These are phyloP conservation scores for Peniophora sp. DNA, from an alignment of 1,284 basidiomycete genomes.

Conservation along the genomic window DNA sequence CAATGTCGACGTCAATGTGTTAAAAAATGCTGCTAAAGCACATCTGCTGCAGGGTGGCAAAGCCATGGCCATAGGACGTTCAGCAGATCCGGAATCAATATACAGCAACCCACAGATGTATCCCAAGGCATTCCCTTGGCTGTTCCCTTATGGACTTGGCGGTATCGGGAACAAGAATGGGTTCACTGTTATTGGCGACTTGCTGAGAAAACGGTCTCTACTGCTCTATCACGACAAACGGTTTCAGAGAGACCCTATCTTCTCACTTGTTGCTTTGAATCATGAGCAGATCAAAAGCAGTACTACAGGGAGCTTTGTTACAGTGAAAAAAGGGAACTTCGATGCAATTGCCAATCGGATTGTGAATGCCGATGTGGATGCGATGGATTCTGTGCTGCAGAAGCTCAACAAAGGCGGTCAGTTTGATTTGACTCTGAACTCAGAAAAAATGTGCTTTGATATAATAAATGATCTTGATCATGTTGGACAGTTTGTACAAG, in stretches of 20 bases:
- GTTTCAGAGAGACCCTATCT: slow-evolving; percentile 10
- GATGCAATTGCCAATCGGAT: background rate
- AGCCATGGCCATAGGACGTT: slow-evolving; percentile 15
- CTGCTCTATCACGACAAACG: slow-evolving; percentile 8
- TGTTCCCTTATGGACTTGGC: slow-evolving; percentile 28
- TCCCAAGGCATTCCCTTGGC: slow-evolving; percentile 27
- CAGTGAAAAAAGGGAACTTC: slow-evolving; percentile 13
- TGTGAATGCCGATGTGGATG: background rate
- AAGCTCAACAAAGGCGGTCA: slow-evolving; percentile 10
- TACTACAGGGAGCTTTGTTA: slow-evolving; percentile 19
- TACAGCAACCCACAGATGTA: slow-evolving; percentile 24
- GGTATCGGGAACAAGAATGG: slow-evolving; percentile 17
- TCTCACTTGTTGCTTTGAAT: slow-evolving; percentile 30
- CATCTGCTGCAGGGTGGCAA: no score
- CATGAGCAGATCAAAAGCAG: slow-evolving; percentile 27
- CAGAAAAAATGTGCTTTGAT: slow-evolving; percentile 25
- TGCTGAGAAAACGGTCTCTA: slow-evolving; percentile 15
- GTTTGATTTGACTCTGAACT: slow-evolving; percentile 20
- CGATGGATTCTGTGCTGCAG: background rate
- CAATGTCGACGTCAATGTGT: no score
- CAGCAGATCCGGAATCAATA: slow-evolving; percentile 13
- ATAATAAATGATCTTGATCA: slow-evolving; percentile 25
- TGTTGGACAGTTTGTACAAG: slow-evolving; percentile 21
- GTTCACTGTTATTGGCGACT: slow-evolving; percentile 3
- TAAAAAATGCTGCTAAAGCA: no score